These are phyloP conservation scores for Mycena metata DNA, from an alignment of 768 basidiomycete species.

Conservation along the genomic window DNA sequence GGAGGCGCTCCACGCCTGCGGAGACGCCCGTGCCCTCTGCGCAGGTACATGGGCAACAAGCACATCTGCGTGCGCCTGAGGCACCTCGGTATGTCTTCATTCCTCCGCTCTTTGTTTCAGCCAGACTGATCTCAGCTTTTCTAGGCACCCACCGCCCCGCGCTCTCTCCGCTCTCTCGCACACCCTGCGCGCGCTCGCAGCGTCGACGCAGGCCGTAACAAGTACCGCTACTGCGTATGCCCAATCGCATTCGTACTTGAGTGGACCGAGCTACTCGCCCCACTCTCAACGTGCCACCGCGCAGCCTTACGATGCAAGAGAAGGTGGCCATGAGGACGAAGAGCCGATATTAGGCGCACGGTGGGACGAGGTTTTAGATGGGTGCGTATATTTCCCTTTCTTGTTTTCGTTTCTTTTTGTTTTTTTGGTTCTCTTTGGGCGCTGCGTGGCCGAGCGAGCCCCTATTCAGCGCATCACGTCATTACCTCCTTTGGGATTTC, in stretches of 20 bases:
- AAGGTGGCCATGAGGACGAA: conserved; percentile 8
- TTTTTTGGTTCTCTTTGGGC: too few relatives aligned
- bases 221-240: conserved; percentile 24
- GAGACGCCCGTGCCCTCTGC: too few relatives aligned
- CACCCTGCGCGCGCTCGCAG: conserved; percentile 28
- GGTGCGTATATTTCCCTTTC: not conserved
- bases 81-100: conserved; percentile 21
- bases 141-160: conserved; percentile 6
- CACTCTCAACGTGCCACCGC: not conserved
- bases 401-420: conserved; percentile 6
- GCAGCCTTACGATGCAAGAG: not conserved
- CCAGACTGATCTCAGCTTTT: not conserved
- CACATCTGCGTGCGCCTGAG: conserved; percentile 24
- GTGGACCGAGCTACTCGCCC: too few relatives aligned
- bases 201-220: conserved; percentile 23
- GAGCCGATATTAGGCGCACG: conserved; percentile 27
- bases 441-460: too few relatives aligned
- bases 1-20: too few relatives aligned
- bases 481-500: too few relatives aligned
- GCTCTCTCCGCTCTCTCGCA: conserved; percentile 35
- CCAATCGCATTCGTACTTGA: not conserved
- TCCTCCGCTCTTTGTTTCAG: not conserved
- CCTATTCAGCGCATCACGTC: too few relatives aligned
- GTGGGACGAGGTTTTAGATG: conserved; percentile 26
- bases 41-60: not conserved